Evolutionary conservation across 2,329 filamentous ascomycete species (phyloP), one percentile per base, ranked within the genome.

Genomic region (Xylaria sp.): DNA sequence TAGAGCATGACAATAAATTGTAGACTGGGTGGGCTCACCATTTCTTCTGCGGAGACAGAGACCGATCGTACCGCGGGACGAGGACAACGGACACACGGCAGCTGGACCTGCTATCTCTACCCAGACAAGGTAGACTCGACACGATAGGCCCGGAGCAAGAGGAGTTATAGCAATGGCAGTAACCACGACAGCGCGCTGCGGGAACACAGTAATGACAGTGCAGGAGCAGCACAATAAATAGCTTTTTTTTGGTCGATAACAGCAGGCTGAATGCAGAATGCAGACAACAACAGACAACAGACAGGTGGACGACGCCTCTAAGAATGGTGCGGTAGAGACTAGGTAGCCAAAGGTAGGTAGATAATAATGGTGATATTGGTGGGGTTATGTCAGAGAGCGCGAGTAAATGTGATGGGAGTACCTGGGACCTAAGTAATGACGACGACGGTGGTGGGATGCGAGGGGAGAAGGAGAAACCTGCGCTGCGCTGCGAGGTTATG

Each of bases 11-110:
- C 8, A 58, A 51, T n/a, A 53, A 57, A 27, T 53, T 64, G 14
- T 55, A 68, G 55, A 57, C 56, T 54, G 36, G 64, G 51, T 51
- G 57, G 65, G 67, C 71, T 72, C 69, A 72, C 71, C 69, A 72
- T 71, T 55, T 67, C 58, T 55, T 67, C 58, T 61, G 56, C 61
- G 65, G 62, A 60, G 62, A 60, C 63, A 51, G 59, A 63, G 45
- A 56, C 47, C 30, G 36, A 42, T 36, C 32, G 48, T 14, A 63
- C 55, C 42, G 55, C 36, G 32, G 45, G 59, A 61, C 4, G 51
- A 66, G 50, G 57, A 32, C 14, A 32, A 53, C 54, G 24, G 19
- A 48, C 48, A 45, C 54, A 54, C 47, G 34, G 30, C 55, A 57
- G 42, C 39, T 34, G 39, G 47, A 53, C 34, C 36, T 57, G 57